phyloP scores from a whole-genome alignment of 148 eudicot genomes.

The Vaccinium macrocarpon region DNA sequence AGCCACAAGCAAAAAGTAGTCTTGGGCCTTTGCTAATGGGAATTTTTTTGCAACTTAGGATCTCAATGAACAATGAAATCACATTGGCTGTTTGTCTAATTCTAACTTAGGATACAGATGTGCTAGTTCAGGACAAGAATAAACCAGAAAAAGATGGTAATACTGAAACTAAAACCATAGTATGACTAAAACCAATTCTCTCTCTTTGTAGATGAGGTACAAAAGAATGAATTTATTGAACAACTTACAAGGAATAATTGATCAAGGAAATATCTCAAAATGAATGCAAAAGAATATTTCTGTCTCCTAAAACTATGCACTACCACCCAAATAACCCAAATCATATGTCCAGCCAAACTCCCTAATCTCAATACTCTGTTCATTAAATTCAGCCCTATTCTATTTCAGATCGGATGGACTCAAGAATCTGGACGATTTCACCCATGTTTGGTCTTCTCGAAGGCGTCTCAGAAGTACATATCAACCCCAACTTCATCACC shows the following conservation, averaged over 20 bases:
- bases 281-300: constrained; percentile 50
- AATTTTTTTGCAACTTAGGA: not conserved
- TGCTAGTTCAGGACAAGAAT: not conserved
- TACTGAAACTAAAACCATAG: not conserved
- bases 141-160: not conserved
- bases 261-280: constrained; percentile 25
- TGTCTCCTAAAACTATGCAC: constrained; percentile 8
- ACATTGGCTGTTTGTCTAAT: not conserved
- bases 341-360: not conserved
- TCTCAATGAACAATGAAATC: not conserved
- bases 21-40: not conserved
- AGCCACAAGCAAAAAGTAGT: not conserved
- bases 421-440: constrained; percentile 89
- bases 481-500: constrained; percentile 84
- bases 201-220: constrained; percentile 8
- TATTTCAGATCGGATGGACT: constrained; percentile 50
- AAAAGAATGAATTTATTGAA: constrained; percentile 36
- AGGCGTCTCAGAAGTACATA: constrained; percentile 72
- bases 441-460: constrained; percentile 88
- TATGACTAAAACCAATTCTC: not conserved
- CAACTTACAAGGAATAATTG: constrained; percentile 31
- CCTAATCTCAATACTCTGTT: not conserved
- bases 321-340: constrained; percentile 16
- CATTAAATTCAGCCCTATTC: constrained; percentile 18
- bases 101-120: not conserved